Evolutionary conservation across 176 grass and related monocot species (phyloP).

Genomic region (Cenchrus purpureus): DNA sequence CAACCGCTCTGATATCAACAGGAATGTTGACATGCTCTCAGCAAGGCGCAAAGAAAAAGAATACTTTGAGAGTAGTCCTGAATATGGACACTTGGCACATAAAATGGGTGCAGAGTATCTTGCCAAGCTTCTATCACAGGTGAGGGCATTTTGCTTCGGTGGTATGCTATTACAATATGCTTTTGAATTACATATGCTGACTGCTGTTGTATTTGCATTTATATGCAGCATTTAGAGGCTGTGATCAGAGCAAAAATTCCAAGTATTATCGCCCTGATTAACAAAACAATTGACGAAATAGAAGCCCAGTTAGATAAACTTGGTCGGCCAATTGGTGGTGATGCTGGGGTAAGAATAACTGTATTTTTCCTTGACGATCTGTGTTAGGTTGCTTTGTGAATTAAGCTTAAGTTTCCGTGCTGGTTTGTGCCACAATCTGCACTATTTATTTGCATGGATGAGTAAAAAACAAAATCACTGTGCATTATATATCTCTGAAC

Average conservation of each 20-base stretch:
- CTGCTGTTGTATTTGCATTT: constrained; percentile 38
- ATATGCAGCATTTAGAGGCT: constrained; percentile 84
- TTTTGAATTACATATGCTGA: constrained; percentile 13
- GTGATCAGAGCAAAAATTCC: constrained; percentile 94
- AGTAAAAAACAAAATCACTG: not conserved
- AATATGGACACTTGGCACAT: constrained; percentile 92
- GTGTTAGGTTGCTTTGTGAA: not conserved
- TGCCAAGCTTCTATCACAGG: constrained; percentile 97
- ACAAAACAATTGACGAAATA: constrained; percentile 99
- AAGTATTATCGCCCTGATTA: constrained; percentile 95
- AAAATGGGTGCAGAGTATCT: constrained; percentile 99
- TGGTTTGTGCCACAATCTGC: constrained; percentile 19
- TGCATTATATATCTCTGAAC: not conserved
- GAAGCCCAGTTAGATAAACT: constrained; percentile 94
- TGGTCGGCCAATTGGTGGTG: constrained; percentile 92
- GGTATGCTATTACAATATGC: not conserved
- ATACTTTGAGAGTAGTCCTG: constrained; percentile 94
- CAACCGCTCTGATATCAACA: constrained; percentile 99
- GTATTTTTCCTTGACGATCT: constrained; percentile 14
- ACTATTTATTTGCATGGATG: constrained; percentile 21
- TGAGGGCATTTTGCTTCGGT: constrained; percentile 35
- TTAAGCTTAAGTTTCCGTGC: not conserved
- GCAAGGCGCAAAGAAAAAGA: constrained; percentile 89
- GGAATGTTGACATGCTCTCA: constrained; percentile 95
- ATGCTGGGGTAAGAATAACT: constrained; percentile 79